Percentiles rank a stretch among this genome's conserved stretches.
These are phyloP conservation scores for Bipolaris cookei DNA, from an alignment of 2,329 filamentous ascomycete genomes.

Conservation along the genomic window DNA sequence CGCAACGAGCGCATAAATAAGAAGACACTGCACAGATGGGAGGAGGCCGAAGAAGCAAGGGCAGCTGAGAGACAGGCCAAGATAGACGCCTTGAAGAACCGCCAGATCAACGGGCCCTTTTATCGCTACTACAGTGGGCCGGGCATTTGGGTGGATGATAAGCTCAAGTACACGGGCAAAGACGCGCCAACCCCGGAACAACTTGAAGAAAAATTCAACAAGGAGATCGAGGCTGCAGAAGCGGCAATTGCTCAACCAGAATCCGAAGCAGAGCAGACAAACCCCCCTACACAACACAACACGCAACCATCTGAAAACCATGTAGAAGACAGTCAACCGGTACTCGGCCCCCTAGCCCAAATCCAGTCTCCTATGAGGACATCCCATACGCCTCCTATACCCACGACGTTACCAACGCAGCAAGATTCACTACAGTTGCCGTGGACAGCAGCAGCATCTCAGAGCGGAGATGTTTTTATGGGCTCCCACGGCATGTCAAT, in stretches of 20 bases:
- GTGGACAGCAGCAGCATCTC: conserved; percentile 34
- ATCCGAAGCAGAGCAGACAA: conserved; percentile 3
- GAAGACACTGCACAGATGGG: conserved; percentile 91
- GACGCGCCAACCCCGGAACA: conserved; percentile 46
- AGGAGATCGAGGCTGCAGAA: conserved; percentile 24
- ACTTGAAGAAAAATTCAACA: conserved; percentile 47
- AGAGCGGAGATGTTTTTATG: conserved; percentile 34
- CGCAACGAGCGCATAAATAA: conserved; percentile 84
- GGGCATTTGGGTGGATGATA: conserved; percentile 78
- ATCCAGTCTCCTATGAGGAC: conserved; percentile 20
- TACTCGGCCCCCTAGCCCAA: conserved; percentile 10
- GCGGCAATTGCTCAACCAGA: conserved; percentile 15
- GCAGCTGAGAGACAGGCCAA: conserved; percentile 83
- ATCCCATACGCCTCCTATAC: conserved; percentile 22
- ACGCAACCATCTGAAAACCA: conserved; percentile 1
- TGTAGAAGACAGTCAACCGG: conserved; percentile 2
- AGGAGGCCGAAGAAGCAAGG: conserved; percentile 87
- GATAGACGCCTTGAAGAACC: conserved; percentile 84
- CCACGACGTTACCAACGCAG: conserved; percentile 23
- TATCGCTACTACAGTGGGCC: conserved; percentile 94
- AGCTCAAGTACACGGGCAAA: conserved; percentile 71
- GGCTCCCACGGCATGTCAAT: conserved; percentile 34
- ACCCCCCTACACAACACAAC: conserved; percentile 7
- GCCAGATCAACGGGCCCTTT: conserved; percentile 85
- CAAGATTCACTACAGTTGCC: conserved; percentile 25